Evolutionary conservation across 371 early-diverging fungal species (phyloP), one percentile per base, ranked within the genome.

Genomic region (Choanephora cucurbitarum): DNA sequence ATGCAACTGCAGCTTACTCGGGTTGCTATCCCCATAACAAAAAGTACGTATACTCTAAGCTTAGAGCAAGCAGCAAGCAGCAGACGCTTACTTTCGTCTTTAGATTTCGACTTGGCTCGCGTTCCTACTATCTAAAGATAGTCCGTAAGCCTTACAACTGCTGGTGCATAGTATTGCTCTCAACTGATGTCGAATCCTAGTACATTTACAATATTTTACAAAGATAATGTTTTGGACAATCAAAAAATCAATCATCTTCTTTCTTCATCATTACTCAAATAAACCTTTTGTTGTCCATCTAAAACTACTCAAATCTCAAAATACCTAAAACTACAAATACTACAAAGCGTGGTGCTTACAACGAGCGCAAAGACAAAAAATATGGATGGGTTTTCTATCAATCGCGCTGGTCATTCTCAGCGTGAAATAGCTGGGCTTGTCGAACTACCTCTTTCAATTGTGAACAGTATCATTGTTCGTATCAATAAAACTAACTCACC

Each of bases 11-110:
- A 15, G 18, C 47, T 23, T 46, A 46, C 37, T 58, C 58, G n/a
- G 52, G 58, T 58, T 58, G 58, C 52, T 58, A 58, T 58, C 58
- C 58, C 58, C 21, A 9, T 58, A 45, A 58, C 58, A 33, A 46
- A 46, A 46, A 58, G 58, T 58, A 58, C 40, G 42, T 58, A 52
- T 58, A 58, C 59, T 52, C 22, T 40, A 47, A 48, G 59, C 60
- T 54, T 60, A 53, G 54, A 60, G 17, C 60, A 60, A 48, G 49
- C 43, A 5, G n/a, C 48, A 52, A 60, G 48, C 60, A 60, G 34
- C 60, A 60, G 60, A 53, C 24, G 60, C 60, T 54, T 54, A 60
- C 28, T 44, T 54, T 53, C 49, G 31, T 53, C 60, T 60, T 5
- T 14, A 60, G 54, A 43, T n/a, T 49, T 60, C 54, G 28, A 49